Conservation (phyloP, 208 protist species). For the Crithidia thermophila region DNA sequence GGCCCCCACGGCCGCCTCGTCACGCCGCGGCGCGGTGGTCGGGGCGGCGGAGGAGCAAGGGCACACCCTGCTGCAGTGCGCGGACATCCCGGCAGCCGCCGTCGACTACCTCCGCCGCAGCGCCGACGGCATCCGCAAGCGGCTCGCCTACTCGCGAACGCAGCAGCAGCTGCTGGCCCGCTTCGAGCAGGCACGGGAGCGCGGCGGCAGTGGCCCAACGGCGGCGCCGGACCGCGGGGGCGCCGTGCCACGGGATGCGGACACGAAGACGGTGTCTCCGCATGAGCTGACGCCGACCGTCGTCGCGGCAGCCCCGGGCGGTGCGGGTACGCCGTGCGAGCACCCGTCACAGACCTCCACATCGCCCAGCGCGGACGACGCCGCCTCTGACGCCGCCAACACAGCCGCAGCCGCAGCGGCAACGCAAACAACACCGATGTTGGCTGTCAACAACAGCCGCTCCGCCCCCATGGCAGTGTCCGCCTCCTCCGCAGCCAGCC, state of each 20-base stretch:
- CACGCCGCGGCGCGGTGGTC: neutral
- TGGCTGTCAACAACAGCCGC: neutral
- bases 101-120: conserved; percentile 34
- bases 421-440: neutral
- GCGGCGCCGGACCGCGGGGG: neutral
- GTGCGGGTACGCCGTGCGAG: neutral
- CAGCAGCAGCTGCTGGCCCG: conserved; percentile 11
- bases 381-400: neutral
- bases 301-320: neutral
- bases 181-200: conserved; percentile 16
- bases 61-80: conserved; percentile 26
- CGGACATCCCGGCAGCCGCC: conserved; percentile 25
- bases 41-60: conserved; percentile 17
- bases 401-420: too few relatives aligned
- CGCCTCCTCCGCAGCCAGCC: neutral
- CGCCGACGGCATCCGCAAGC: conserved; percentile 12
- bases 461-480: neutral
- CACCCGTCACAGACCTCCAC: neutral
- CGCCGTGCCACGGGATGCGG: neutral
- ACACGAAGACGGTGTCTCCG: neutral
- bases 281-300: too few relatives aligned
- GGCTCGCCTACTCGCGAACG: conserved; percentile 27
- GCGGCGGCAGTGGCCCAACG: neutral
- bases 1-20: neutral
- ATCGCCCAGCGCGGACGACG: neutral